Base-by-base conservation (phyloP, 2,329 filamentous ascomycete genomes). In the Trichoderma cornu-damae region DNA sequence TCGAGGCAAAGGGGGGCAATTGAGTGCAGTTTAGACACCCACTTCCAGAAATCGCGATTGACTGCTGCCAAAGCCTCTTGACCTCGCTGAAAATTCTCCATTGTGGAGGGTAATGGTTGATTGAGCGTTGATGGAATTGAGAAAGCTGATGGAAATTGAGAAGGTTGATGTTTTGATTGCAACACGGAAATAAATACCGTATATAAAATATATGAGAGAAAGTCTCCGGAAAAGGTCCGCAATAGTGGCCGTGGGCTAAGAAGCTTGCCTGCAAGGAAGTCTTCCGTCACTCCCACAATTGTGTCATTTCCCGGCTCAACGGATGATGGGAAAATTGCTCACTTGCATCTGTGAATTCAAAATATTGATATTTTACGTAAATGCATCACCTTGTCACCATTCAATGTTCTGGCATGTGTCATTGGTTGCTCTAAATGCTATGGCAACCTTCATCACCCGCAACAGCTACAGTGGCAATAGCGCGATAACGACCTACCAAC, bases 171-270 rank as follows among this genome's bases (percentile, higher is more conserved):
- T 30, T 30, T 30, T 30, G 9, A 12, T n/a, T 28, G n/a, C 20
- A 43, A 8, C 3, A 46, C n/a, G 24, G 7, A 28, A 8, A n/a
- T n/a, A 6, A 46, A 46, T 16, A 30, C n/a, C 14, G 30, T 24
- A 6, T 8, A 3, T 46, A 14, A 46, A 35, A 20, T 46, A 28
- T 35, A n/a, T 24, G 5, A 18, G 30, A n/a, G 20, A 44, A 54
- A 54, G 50, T 54, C 50, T 54, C 50, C 40, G 30, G 50, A 54
- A 44, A 54, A 9, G 50, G 30, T 54, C 50, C 50, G 50, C 30
- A 22, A 44, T 44, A 37, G 40, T 44, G 32, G 6, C 38, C 40
- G 49, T 20, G 40, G n/a, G 1, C 20, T 6, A 28, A 37, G 28
- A n/a, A 28, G 14, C n/a, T 44, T 11, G 30, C 24, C 4, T 18